Conservation (phyloP, 2,329 filamentous ascomycete genomes). For the Thielaviopsis ethacetica region DNA sequence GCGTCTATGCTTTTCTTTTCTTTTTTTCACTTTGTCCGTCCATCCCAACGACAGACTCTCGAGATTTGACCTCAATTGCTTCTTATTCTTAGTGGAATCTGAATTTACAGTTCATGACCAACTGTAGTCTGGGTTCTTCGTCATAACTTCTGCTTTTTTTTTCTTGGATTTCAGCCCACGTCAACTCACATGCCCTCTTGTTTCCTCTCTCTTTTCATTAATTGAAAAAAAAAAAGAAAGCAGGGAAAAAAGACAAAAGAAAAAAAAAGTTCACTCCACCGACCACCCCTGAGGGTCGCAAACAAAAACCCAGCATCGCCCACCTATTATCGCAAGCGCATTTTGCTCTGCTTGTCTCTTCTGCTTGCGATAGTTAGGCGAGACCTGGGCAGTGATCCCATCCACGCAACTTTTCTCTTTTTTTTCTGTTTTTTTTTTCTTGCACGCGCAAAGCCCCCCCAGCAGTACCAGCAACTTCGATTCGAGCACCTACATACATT, state of each 20-base stretch:
- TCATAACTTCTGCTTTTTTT: background rate
- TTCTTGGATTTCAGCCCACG: background rate
- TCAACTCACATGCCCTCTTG: background rate
- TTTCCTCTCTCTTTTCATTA: background rate
- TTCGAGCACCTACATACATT: background rate
- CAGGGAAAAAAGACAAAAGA: background rate
- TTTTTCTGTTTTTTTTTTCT: background rate
- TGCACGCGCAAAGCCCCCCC: background rate
- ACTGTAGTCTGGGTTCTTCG: no score
- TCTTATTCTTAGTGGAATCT: background rate
- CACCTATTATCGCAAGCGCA: constrained; percentile 7
- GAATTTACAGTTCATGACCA: background rate
- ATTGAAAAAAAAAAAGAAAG: background rate
- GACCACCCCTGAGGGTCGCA: constrained; percentile 4
- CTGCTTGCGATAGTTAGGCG: constrained; percentile 4
- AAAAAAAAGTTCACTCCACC: background rate
- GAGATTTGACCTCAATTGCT: background rate
- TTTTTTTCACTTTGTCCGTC: no score
- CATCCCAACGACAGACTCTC: background rate
- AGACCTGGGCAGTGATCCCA: constrained; percentile 5
- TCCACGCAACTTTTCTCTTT: background rate
- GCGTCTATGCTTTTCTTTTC: background rate
- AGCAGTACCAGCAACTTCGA: background rate
- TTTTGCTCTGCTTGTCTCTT: background rate
- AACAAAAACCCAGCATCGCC: constrained; percentile 1